A percentile compares a stretch with the other conserved stretches of the same genome.
These are phyloP conservation scores for Trichothecium sympodiale DNA, from an alignment of 2,329 filamentous ascomycete genomes.

Conservation along the genomic window DNA sequence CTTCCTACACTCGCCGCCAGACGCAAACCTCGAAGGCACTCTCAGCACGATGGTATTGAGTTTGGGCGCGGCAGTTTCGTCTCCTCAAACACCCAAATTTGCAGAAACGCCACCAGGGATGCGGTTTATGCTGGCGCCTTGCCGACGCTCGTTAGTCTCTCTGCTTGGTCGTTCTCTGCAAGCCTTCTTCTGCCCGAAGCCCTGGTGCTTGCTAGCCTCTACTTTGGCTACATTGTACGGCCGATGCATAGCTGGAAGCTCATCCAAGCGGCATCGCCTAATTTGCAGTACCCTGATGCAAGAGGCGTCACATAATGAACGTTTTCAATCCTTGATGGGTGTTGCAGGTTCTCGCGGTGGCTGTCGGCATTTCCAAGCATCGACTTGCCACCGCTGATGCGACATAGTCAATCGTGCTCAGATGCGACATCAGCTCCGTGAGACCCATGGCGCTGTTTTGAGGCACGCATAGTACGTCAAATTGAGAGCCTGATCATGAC, in stretches of 20 bases:
- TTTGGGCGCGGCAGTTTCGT: constrained; percentile 13
- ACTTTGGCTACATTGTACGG: constrained; percentile 20
- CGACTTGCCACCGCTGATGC: constrained; percentile 13
- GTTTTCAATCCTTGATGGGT: constrained; percentile 13
- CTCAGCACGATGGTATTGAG: constrained; percentile 19
- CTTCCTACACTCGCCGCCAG: constrained; percentile 11
- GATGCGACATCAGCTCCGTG: constrained; percentile 86
- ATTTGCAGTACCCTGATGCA: constrained; percentile 16
- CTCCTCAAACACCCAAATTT: constrained; percentile 3
- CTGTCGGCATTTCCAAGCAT: constrained; percentile 14
- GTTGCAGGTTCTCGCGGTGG: constrained; percentile 15
- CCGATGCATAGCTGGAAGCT: constrained; percentile 21
- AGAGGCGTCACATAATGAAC: constrained; percentile 15
- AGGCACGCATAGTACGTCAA: constrained; percentile 71
- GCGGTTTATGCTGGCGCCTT: constrained; percentile 18
- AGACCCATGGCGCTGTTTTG: constrained; percentile 83
- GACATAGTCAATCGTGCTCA: constrained; percentile 26
- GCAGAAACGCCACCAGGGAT: constrained; percentile 15
- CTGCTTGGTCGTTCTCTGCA: constrained; percentile 17
- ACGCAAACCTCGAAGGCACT: constrained; percentile 14
- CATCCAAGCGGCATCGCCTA: constrained; percentile 18
- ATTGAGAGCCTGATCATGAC: constrained; percentile 71
- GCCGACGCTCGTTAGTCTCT: constrained; percentile 15
- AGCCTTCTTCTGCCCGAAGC: constrained; percentile 16
- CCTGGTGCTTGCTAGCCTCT: constrained; percentile 19